Percentiles rank a stretch among this genome's conserved stretches.
Conservation (phyloP, 179 eudicot genomes). For the Silene noctiflora region DNA sequence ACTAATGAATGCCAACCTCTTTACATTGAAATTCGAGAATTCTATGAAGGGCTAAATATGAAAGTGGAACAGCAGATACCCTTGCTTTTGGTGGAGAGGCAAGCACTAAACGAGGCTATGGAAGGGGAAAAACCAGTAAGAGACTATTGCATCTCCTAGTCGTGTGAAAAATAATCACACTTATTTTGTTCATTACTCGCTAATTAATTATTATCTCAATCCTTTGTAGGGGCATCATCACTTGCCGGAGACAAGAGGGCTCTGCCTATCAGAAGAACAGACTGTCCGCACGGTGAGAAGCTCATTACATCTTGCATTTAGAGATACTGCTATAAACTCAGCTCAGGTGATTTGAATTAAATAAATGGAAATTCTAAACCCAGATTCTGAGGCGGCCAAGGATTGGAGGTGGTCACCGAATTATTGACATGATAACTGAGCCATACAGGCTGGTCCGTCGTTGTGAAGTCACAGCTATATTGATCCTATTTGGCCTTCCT, state of each 20-base stretch:
- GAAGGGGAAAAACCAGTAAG: constrained; percentile 92
- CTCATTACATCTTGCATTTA: background rate
- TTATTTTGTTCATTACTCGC: background rate
- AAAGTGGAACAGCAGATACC: constrained; percentile 94
- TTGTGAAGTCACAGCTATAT: constrained; percentile 97
- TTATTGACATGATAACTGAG: constrained; percentile 81
- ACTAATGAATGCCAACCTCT: constrained; percentile 97
- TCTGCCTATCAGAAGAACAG: constrained; percentile 98
- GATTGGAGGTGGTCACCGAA: constrained; percentile 72
- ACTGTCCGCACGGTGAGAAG: constrained; percentile 73
- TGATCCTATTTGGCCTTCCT: constrained; percentile 89
- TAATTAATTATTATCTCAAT: background rate
- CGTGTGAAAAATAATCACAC: background rate
- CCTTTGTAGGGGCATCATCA: constrained; percentile 91
- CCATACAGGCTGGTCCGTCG: constrained; percentile 68
- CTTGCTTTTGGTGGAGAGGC: constrained; percentile 87
- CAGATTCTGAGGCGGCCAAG: constrained; percentile 83
- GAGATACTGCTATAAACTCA: background rate
- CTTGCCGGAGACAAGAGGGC: constrained; percentile 98
- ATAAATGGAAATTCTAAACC: constrained; percentile 7
- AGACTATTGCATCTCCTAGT: background rate
- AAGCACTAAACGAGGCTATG: constrained; percentile 98
- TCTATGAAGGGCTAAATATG: constrained; percentile 95
- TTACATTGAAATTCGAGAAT: constrained; percentile 89
- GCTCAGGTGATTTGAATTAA: background rate